Conservation (phyloP, 176 grass and related monocot species). For the Luzula sylvatica region DNA sequence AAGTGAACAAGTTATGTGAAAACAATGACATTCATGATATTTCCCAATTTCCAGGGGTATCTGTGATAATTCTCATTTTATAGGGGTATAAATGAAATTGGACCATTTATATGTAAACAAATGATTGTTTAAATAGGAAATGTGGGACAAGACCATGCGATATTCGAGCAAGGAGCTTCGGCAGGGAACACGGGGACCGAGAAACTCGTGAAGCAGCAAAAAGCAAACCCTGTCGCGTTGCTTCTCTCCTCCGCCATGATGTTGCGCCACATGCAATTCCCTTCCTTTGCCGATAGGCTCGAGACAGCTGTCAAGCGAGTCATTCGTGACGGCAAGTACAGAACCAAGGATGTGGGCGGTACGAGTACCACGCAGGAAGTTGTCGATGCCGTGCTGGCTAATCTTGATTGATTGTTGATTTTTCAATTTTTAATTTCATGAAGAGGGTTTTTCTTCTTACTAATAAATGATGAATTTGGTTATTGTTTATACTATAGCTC, state of each 20-base stretch:
- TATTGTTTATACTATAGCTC: too few species aligned
- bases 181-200: slow-evolving; percentile 89
- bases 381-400: slow-evolving; percentile 60
- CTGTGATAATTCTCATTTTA: too few species aligned
- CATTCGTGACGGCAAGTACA: slow-evolving; percentile 70
- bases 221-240: slow-evolving; percentile 73
- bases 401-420: slow-evolving; percentile 30
- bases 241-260: slow-evolving; percentile 96
- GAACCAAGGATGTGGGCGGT: slow-evolving; percentile 89
- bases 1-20: too few species aligned
- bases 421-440: too few species aligned
- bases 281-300: slow-evolving; percentile 66
- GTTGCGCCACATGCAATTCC: slow-evolving; percentile 90
- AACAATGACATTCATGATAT: too few species aligned
- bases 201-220: slow-evolving; percentile 63
- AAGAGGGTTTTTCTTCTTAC: too few species aligned
- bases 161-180: slow-evolving; percentile 98
- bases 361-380: slow-evolving; percentile 77
- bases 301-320: slow-evolving; percentile 69
- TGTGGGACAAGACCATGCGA: slow-evolving; percentile 84
- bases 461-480: too few species aligned
- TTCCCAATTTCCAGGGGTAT: too few species aligned
- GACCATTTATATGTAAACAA: too few species aligned
- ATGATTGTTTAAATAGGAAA: slow-evolving; percentile 43
- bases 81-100: too few species aligned